Conservation (phyloP, 352 stramenopile genomes). For the Globisporangium sylvaticum region DNA sequence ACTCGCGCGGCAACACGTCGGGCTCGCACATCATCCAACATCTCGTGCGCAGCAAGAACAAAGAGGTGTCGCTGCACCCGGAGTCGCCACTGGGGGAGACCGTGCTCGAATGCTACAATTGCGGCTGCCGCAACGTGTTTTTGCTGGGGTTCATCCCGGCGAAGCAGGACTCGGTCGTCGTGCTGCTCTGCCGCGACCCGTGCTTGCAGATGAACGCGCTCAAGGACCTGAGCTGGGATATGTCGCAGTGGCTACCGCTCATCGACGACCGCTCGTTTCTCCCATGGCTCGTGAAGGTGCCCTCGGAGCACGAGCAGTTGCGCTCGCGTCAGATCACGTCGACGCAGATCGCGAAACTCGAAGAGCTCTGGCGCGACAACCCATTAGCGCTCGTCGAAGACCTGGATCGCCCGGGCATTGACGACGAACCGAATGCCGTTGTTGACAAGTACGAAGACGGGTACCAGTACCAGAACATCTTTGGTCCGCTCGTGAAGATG, state of each 20-base stretch:
- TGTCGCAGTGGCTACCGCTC: conserved; percentile 97
- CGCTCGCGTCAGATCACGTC: conserved; percentile 93
- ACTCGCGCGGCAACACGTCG: conserved; percentile 91
- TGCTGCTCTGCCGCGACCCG: conserved; percentile 95
- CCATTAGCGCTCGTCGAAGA: conserved; percentile 95
- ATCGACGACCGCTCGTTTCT: conserved; percentile 97
- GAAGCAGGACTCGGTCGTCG: conserved; percentile 94
- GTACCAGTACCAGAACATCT: conserved; percentile 99
- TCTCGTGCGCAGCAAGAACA: conserved; percentile 93
- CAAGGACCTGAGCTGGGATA: conserved; percentile 99
- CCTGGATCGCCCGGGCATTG: conserved; percentile 91
- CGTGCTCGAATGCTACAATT: conserved; percentile 99
- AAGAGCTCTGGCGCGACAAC: conserved; percentile 96
- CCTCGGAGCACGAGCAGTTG: conserved; percentile 89
- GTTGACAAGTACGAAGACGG: conserved; percentile 96
- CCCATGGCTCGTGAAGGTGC: conserved; percentile 96
- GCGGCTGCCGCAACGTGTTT: conserved; percentile 97
- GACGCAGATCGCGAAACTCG: conserved; percentile 85
- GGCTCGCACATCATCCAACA: conserved; percentile 98
- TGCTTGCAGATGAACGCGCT: conserved; percentile 96
- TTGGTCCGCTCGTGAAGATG: conserved; percentile 99
- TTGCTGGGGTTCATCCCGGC: conserved; percentile 98
- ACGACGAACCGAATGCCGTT: conserved; percentile 86
- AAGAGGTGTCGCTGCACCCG: conserved; percentile 89
- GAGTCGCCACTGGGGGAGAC: conserved; percentile 96